Evolutionary conservation across 2,329 filamentous ascomycete species (phyloP).

Genomic region (Penicillium sp.): DNA sequence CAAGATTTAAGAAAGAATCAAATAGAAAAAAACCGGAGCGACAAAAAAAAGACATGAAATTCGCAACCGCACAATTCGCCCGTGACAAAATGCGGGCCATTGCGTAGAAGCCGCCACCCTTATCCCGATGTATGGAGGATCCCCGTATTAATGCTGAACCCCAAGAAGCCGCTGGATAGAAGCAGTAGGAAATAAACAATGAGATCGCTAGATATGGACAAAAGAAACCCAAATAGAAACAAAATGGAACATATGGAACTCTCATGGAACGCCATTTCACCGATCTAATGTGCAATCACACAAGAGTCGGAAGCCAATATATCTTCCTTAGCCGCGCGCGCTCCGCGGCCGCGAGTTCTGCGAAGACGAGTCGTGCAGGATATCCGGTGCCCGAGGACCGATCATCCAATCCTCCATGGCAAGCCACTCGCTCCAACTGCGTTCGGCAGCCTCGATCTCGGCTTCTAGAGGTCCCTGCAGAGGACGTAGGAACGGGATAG

Average conservation of each 20-base stretch:
- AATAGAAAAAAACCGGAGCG: no score
- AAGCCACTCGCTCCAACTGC: constrained; percentile 89
- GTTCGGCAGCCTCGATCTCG: constrained; percentile 80
- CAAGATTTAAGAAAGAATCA: no score
- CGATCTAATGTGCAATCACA: constrained; percentile 4
- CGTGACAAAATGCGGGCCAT: no score
- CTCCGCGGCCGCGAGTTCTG: constrained; percentile 35
- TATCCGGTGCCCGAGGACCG: constrained; percentile 69
- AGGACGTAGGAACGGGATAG: constrained; percentile 81
- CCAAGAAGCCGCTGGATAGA: no score
- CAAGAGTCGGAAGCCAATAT: neutral
- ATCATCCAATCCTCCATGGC: constrained; percentile 99
- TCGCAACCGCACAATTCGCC: no score
- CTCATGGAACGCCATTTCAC: constrained; percentile 13
- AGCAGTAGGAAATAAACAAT: no score
- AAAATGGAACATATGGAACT: constrained; percentile 3
- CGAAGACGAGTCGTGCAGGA: constrained; percentile 40
- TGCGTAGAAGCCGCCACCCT: neutral
- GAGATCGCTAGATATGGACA: constrained; percentile 16
- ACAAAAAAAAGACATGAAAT: no score
- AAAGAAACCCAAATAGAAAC: constrained; percentile 6
- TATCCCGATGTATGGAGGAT: neutral
- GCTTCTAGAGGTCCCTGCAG: constrained; percentile 72
- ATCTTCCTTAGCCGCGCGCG: constrained; percentile 25
- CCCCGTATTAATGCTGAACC: no score